A percentile compares a stretch with the other conserved stretches of the same genome.
Evolutionary conservation across 805 yeast genomes (phyloP).

Genomic region (Metschnikowia orientalis): DNA sequence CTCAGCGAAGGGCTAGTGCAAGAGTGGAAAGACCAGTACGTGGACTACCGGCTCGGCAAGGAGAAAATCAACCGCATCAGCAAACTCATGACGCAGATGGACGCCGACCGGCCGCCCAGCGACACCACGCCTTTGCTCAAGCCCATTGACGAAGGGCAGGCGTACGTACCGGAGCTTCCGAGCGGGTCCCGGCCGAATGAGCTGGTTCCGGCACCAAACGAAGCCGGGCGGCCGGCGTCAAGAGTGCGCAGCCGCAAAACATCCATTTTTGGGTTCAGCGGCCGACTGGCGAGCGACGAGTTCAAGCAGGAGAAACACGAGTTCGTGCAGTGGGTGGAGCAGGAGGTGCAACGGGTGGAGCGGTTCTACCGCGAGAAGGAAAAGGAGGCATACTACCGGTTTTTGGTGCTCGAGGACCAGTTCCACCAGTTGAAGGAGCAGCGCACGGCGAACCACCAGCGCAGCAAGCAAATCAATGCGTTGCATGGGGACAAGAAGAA

Average conservation of each 20-base stretch:
- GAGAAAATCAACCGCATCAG: constrained; percentile 42
- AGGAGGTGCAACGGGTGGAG: constrained; percentile 57
- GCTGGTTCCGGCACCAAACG: neutral
- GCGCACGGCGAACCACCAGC: constrained; percentile 13
- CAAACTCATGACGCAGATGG: constrained; percentile 15
- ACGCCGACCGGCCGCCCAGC: constrained; percentile 12
- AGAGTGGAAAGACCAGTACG: constrained; percentile 81
- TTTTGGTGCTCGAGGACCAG: constrained; percentile 62
- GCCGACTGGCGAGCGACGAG: constrained; percentile 18
- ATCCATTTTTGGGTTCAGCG: constrained; percentile 3
- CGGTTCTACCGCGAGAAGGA: constrained; percentile 59
- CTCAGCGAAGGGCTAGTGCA: constrained; percentile 69
- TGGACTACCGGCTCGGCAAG: constrained; percentile 65
- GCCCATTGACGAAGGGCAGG: constrained; percentile 7
- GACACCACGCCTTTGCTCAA: constrained; percentile 18
- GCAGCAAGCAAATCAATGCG: constrained; percentile 2
- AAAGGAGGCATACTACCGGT: constrained; percentile 54
- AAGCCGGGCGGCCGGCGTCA: neutral
- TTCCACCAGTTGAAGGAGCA: constrained; percentile 60
- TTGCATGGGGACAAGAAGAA: constrained; percentile 27
- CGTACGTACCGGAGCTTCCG: constrained; percentile 6
- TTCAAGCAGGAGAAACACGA: constrained; percentile 31
- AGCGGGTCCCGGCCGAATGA: neutral
- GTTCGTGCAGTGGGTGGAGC: constrained; percentile 66
- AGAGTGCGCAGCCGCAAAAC: constrained; percentile 1